Evolutionary conservation across 1,284 basidiomycete species (phyloP).

Genomic region (Porogramme epimiltina): DNA sequence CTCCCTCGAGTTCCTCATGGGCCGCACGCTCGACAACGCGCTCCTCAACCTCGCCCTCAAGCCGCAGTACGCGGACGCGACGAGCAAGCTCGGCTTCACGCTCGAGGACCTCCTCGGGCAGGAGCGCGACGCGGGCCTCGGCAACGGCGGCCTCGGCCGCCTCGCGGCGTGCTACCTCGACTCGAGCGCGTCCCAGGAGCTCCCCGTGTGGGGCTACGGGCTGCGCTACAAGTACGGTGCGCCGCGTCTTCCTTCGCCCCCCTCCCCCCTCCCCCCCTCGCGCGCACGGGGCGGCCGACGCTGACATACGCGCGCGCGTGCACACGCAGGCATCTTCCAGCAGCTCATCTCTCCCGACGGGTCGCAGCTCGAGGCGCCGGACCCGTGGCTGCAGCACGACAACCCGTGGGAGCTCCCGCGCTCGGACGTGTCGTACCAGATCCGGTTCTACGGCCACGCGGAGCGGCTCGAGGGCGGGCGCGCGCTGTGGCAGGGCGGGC

Average conservation of each 20-base stretch:
- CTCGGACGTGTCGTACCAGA: slow-evolving; percentile 77
- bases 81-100: slow-evolving; percentile 80
- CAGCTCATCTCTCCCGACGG: slow-evolving; percentile 87
- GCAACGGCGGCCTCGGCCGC: slow-evolving; percentile 88
- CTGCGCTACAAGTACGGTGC: slow-evolving; percentile 83
- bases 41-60: slow-evolving; percentile 88
- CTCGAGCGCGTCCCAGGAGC: slow-evolving; percentile 79
- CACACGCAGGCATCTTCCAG: slow-evolving; percentile 70
- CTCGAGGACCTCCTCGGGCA: slow-evolving; percentile 85
- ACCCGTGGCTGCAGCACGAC: slow-evolving; percentile 88
- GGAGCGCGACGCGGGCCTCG: slow-evolving; percentile 89
- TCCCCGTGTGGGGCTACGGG: slow-evolving; percentile 89
- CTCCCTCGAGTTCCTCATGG: slow-evolving; percentile 89
- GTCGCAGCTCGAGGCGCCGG: slow-evolving; percentile 85
- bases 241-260: background rate
- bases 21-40: slow-evolving; percentile 76
- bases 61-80: slow-evolving; percentile 67
- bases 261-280: background rate
- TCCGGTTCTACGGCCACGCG: slow-evolving; percentile 86
- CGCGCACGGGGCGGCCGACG: background rate
- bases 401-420: slow-evolving; percentile 91
- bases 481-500: slow-evolving; percentile 84
- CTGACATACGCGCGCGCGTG: background rate
- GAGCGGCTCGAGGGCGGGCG: slow-evolving; percentile 67
- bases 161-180: slow-evolving; percentile 94